Evolutionary conservation across 345 rosid species (phyloP).

Genomic region (Cardamine resedifolia): DNA sequence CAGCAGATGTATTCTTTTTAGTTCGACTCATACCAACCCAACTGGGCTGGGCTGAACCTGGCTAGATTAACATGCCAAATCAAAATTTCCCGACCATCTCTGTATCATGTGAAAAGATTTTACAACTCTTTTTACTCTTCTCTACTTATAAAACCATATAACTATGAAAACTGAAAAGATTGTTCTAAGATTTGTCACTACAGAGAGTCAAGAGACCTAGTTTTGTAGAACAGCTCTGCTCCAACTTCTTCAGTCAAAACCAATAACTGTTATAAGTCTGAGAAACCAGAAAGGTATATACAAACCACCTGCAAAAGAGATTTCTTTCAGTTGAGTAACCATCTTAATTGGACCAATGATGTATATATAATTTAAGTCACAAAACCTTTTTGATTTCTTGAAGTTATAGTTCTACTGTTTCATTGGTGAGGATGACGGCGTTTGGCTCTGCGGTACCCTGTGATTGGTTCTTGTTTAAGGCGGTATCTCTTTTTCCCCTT

Average conservation of each 20-base stretch:
- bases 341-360: not conserved
- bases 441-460: constrained; percentile 32
- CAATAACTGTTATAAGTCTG: constrained; percentile 2
- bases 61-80: not conserved
- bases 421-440: constrained; percentile 30
- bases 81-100: not conserved
- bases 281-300: constrained; percentile 29
- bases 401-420: constrained; percentile 12
- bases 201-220: not conserved
- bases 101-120: constrained; percentile 16
- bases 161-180: not conserved
- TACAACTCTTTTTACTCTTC: constrained; percentile 1
- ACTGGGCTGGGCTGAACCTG: constrained; percentile 23
- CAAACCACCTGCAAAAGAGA: constrained; percentile 24
- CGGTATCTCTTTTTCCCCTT: constrained; percentile 19
- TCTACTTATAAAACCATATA: not conserved
- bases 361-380: not conserved
- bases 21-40: not conserved
- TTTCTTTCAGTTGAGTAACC: constrained; percentile 1
- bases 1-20: not conserved
- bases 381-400: constrained; percentile 21
- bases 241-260: constrained; percentile 7
- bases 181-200: constrained; percentile 15
- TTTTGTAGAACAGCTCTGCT: constrained; percentile 19
- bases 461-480: constrained; percentile 22